Conservation (phyloP, 805 yeast genomes). For the Pichia cephalocereana region DNA sequence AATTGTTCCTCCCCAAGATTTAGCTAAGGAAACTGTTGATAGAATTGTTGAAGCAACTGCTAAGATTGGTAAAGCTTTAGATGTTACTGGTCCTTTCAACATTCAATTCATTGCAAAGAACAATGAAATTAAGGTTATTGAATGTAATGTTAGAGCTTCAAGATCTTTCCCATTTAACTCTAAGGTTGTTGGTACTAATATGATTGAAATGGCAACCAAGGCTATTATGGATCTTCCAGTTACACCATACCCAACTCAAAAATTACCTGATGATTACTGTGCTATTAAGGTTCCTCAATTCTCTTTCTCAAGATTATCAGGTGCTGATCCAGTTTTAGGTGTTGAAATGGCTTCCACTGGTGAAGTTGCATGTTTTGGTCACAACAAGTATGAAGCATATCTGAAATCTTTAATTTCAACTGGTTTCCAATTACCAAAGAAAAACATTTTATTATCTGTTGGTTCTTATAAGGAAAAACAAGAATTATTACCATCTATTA, state of each 20-base stretch:
- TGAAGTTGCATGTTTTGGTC: slow-evolving; percentile 97
- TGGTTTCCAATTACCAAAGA: slow-evolving; percentile 91
- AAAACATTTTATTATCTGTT: slow-evolving; percentile 84
- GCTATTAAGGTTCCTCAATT: slow-evolving; percentile 97
- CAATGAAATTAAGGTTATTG: slow-evolving; percentile 93
- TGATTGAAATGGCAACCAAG: slow-evolving; percentile 95
- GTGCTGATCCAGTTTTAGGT: slow-evolving; percentile 96
- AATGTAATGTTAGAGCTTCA: slow-evolving; percentile 98
- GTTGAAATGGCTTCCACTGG: slow-evolving; percentile 99
- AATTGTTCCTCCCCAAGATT: slow-evolving; percentile 93
- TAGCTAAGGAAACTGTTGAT: slow-evolving; percentile 82
- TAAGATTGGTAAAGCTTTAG: slow-evolving; percentile 88
- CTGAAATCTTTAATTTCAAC: slow-evolving; percentile 89
- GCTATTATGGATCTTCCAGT: slow-evolving; percentile 87
- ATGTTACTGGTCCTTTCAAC: slow-evolving; percentile 95
- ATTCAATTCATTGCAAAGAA: slow-evolving; percentile 95
- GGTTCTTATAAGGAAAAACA: slow-evolving; percentile 96
- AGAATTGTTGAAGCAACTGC: slow-evolving; percentile 94
- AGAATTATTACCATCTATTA: slow-evolving; percentile 84
- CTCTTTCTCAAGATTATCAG: slow-evolving; percentile 92
- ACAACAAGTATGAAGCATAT: slow-evolving; percentile 94
- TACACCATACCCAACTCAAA: slow-evolving; percentile 82
- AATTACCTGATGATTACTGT: slow-evolving; percentile 87
- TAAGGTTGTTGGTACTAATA: slow-evolving; percentile 91
- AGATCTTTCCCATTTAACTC: slow-evolving; percentile 98